Percentiles rank a stretch among this genome's conserved stretches.
These are phyloP conservation scores for Venturia effusa DNA, from an alignment of 2,329 filamentous ascomycete genomes.

Conservation along the genomic window DNA sequence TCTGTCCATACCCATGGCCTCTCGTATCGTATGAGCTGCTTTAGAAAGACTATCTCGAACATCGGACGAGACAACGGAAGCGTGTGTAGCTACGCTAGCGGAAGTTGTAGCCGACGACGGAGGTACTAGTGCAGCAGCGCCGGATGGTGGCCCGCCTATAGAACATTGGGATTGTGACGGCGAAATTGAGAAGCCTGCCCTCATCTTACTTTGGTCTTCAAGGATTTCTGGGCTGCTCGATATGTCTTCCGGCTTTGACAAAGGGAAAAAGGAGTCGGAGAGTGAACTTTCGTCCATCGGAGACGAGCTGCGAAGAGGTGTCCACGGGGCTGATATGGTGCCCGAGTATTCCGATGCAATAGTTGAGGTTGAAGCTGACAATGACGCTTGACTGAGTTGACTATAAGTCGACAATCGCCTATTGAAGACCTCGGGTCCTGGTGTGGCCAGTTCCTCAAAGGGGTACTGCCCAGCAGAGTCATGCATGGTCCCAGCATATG, in stretches of 20 bases:
- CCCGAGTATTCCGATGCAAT: background rate
- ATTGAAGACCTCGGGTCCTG: too few species aligned
- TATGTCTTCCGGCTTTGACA: background rate
- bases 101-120: background rate
- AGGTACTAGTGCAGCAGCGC: too few species aligned
- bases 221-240: background rate
- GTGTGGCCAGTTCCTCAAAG: too few species aligned
- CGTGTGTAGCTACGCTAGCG: background rate
- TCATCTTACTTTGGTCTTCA: too few species aligned
- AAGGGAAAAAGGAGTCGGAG: background rate
- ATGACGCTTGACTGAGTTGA: background rate
- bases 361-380: background rate
- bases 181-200: background rate
- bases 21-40: constrained; percentile 5
- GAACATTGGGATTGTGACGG: background rate
- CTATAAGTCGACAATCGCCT: background rate
- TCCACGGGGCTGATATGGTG: background rate
- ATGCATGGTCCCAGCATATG: background rate
- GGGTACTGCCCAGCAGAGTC: background rate
- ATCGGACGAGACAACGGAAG: background rate
- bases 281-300: background rate
- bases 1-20: constrained; percentile 4
- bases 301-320: background rate
- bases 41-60: background rate
- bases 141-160: too few species aligned